Evolutionary conservation across 352 stramenopile genomes (phyloP), one percentile per base, ranked within the genome.

Genomic region (Discostella stelligera): DNA sequence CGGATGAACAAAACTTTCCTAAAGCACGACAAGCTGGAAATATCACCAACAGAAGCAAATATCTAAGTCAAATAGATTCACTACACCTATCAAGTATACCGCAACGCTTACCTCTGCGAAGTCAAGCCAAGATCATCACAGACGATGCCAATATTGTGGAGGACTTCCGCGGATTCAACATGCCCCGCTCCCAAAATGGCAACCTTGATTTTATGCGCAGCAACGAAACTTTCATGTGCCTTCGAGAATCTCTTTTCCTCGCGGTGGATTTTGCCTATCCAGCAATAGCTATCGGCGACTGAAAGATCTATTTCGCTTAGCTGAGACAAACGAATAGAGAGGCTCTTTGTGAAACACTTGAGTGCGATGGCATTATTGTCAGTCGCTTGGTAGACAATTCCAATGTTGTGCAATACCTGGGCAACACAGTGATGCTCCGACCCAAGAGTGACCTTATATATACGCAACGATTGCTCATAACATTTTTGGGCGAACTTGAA

Each of bases 381-480:
- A 25, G 66, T 66, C 5, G 58, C 23, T 21, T 69, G 63, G 23
- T 86, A 84, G 62, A 86, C 84, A 23, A 86, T 71, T 20, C 74
- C 79, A 60, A 83, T 84, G 53, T 86, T 84, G 32, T 86, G 71
- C 66, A 86, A 66, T 13, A 80, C 69, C 32, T 50, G 54, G 16
- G 71, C 55, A 18, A 85, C 69, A 37, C 49, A 52, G 23, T 58
- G 32, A 62, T 78, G 30, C 46, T 85, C 67, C 20, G 74, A 69
- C 4, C 77, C 77, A 44, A 78, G 59, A 25, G 52, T 74, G 23
- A 44, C 46, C 37, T 79, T 80, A 59, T 92, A 93, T 30, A 86
- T 70, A 27, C 83, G 61, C 30, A 91, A 58, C 41, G 88, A 78
- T 30, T 79, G 55, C 37, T 86, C 59, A 20, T 91, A 93, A 18